phyloP scores from a whole-genome alignment of 176 grass and related monocot genomes.

The Coix lacrymajobi region DNA sequence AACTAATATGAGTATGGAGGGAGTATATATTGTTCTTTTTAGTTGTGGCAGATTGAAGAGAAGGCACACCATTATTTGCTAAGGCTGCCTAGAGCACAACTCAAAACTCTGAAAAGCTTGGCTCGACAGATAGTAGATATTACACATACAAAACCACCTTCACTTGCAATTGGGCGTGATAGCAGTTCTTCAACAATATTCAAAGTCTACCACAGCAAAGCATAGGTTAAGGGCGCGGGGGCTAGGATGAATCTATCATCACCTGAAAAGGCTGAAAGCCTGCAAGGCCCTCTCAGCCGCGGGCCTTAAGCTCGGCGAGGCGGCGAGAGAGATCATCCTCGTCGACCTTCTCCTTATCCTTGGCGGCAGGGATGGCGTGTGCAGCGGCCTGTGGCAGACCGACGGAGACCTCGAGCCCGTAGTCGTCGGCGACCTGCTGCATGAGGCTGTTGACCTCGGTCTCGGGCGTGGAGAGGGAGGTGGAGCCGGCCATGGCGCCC shows the following conservation, averaged over 20 bases:
- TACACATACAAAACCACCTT: not conserved
- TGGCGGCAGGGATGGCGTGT: slow-evolving; percentile 67
- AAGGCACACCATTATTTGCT: not conserved
- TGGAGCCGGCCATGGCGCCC: slow-evolving; percentile 80
- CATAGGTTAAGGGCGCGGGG: not conserved
- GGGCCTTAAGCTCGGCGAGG: slow-evolving; percentile 77
- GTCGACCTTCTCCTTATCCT: slow-evolving; percentile 92
- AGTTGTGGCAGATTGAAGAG: not conserved
- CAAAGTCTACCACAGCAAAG: not conserved
- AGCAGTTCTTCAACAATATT: not conserved
- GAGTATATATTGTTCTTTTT: not conserved
- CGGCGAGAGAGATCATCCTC: slow-evolving; percentile 88
- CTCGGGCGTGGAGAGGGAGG: slow-evolving; percentile 88
- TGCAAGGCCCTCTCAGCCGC: slow-evolving; percentile 28
- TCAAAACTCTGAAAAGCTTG: not conserved
- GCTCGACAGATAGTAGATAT: too few relatives aligned
- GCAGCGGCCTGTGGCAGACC: slow-evolving; percentile 72
- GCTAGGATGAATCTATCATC: not conserved
- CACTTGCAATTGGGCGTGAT: not conserved
- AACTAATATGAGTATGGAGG: too few relatives aligned
- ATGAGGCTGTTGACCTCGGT: slow-evolving; percentile 97
- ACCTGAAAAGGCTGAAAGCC: slow-evolving; percentile 25
- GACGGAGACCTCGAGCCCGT: slow-evolving; percentile 87
- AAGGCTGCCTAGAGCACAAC: not conserved
- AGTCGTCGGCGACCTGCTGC: slow-evolving; percentile 96